Conservation (phyloP, 192 early-diverging fungal genomes). For the Funneliformis mosseae region DNA sequence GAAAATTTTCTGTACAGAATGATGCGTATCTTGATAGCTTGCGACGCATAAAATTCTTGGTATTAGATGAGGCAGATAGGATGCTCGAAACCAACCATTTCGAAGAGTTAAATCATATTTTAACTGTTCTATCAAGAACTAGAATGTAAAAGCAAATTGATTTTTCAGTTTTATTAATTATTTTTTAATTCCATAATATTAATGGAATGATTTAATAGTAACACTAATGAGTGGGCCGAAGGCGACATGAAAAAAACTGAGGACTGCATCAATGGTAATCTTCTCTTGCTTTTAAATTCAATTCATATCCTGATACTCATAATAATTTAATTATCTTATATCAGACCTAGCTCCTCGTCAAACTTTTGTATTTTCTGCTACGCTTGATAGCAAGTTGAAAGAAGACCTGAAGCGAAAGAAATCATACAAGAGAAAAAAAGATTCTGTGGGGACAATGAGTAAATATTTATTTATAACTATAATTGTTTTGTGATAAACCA, state of each 20-base stretch:
- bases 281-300: neutral
- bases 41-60: conserved; percentile 66
- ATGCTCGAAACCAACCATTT: conserved; percentile 84
- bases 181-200: conserved; percentile 11
- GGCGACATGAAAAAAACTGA: conserved; percentile 22
- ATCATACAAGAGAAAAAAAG: neutral
- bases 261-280: neutral
- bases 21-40: conserved; percentile 58
- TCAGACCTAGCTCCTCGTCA: conserved; percentile 56
- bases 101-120: conserved; percentile 66
- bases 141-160: conserved; percentile 35
- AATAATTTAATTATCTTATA: conserved; percentile 26
- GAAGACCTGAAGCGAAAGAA: conserved; percentile 54
- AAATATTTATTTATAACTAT: conserved; percentile 5
- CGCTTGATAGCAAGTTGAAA: conserved; percentile 61
- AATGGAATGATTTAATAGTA: neutral
- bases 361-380: conserved; percentile 95
- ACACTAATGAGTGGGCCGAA: conserved; percentile 42
- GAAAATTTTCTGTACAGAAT: conserved; percentile 44
- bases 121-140: conserved; percentile 54
- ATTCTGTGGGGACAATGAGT: conserved; percentile 7
- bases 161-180: neutral
- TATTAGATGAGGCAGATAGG: conserved; percentile 83
- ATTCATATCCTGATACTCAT: conserved; percentile 13
- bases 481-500: neutral